Percentiles rank a stretch among this genome's conserved stretches.
These are phyloP conservation scores for Tolypocladium tropicale DNA, from an alignment of 2,329 filamentous ascomycete genomes.

Conservation along the genomic window DNA sequence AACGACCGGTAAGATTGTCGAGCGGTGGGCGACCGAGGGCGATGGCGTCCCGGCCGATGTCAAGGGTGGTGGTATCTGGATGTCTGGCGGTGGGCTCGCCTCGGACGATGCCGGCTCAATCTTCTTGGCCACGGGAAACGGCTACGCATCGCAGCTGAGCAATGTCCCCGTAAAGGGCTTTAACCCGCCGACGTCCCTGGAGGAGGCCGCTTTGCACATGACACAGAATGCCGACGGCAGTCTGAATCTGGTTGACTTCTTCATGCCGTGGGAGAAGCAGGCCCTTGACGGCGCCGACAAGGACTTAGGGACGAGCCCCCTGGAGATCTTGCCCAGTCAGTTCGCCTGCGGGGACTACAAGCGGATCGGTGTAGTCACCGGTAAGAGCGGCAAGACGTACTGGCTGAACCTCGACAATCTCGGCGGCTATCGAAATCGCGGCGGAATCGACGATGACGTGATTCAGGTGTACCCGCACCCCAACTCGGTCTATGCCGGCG, in stretches of 20 bases:
- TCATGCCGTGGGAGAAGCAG: constrained; percentile 43
- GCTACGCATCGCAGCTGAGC: constrained; percentile 27
- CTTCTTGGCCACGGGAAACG: constrained; percentile 28
- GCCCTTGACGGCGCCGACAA: constrained; percentile 38
- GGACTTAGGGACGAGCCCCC: constrained; percentile 36
- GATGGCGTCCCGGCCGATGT: constrained; percentile 25
- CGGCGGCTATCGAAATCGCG: constrained; percentile 27
- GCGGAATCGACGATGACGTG: constrained; percentile 26
- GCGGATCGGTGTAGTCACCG: constrained; percentile 38
- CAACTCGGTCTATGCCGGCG: constrained; percentile 35
- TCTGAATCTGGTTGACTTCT: constrained; percentile 38
- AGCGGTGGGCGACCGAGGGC: constrained; percentile 30
- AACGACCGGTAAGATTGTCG: constrained; percentile 24
- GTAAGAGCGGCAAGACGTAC: constrained; percentile 40
- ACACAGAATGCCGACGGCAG: constrained; percentile 28
- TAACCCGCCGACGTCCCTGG: constrained; percentile 28
- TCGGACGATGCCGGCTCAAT: constrained; percentile 28
- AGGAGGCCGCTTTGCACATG: constrained; percentile 35
- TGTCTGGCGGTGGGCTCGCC: constrained; percentile 27
- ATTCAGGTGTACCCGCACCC: constrained; percentile 33
- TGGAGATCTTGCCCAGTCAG: constrained; percentile 28
- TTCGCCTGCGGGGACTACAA: constrained; percentile 32
- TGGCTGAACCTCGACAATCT: constrained; percentile 30
- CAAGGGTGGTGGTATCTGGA: constrained; percentile 33
- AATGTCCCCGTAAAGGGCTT: constrained; percentile 27